Base-by-base conservation (phyloP, 768 basidiomycete species). In the Russula brevipes region DNA sequence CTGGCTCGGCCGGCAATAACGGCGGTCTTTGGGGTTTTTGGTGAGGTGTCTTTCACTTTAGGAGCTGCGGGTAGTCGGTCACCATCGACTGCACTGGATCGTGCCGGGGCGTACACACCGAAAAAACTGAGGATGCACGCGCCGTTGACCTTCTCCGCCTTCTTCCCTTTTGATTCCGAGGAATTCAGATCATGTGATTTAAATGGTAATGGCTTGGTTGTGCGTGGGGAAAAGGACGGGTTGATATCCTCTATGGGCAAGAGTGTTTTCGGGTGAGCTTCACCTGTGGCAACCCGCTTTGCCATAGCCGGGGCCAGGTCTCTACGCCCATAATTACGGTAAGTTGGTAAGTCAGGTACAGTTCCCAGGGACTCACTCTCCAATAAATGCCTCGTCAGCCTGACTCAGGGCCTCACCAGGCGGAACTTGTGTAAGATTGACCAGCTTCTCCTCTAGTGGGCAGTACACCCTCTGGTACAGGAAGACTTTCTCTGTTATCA, bases 381-480 rank as follows among this genome's bases (percentile, higher is more conserved):
- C 88, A 59, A 94, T 85, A 73, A 87, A 89, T 59, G 81, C 81
- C 60, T 92, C 86, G n/a, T 78, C 77, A 61, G 81, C 82, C 16
- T 79, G 78, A 67, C 82, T 81, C 81, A 83, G 86, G 6, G 74
- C 70, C 30, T 75, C 78, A n/a, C 70, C 80, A 38, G 76, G 79
- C 0, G 89, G 79, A 8, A 81, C 70, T 1, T 85, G 82, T 31
- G 81, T 85, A 62, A 98, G 73, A 71, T 89, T 82, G 1, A 92
- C 87, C 14, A 98, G 76, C 60, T 73, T 78, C 72, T 86, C 78
- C 39, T 76, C 66, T 24, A 76, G 65, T 0, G 96, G 94, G 74
- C 91, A 88, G 73, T 89, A 99, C 45, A 98, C 94, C 59, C 94
- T 80, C 70, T 98, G 97, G 73, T 98, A 87, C 56, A 91, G 77